Percentiles rank a stretch among this genome's conserved stretches.
These are phyloP conservation scores for Flaveria floridana DNA, from an alignment of 140 eudicot species.

Conservation along the genomic window DNA sequence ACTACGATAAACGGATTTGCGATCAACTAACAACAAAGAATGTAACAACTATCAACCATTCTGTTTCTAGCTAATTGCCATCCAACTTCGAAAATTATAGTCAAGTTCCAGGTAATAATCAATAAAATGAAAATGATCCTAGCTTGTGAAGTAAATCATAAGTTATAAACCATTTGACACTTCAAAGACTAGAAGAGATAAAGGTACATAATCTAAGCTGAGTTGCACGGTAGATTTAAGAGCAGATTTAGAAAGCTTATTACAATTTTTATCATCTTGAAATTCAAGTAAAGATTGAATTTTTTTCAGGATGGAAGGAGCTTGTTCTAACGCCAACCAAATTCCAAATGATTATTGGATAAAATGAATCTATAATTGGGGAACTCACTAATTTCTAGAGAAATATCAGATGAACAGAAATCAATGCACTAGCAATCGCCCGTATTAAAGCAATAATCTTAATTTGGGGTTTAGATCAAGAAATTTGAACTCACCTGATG, in stretches of 20 bases:
- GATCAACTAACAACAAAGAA: neutral
- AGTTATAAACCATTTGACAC: neutral
- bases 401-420: conserved; percentile 10
- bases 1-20: neutral
- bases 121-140: neutral
- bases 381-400: neutral
- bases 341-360: neutral
- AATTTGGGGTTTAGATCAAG: conserved; percentile 6
- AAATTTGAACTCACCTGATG: conserved; percentile 22
- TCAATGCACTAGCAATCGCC: conserved; percentile 1
- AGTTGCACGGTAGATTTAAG: too few relatives aligned
- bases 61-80: neutral
- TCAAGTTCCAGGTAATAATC: conserved; percentile 1
- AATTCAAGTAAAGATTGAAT: neutral
- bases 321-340: neutral
- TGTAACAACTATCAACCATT: neutral
- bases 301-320: neutral
- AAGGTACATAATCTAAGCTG: neutral
- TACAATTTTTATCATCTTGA: too few relatives aligned
- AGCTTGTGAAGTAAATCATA: conserved; percentile 4
- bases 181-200: neutral
- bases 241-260: too few relatives aligned
- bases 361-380: neutral
- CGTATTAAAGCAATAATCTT: neutral
- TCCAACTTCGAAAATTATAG: neutral